Percentiles rank a stretch among this genome's conserved stretches.
phyloP scores from a whole-genome alignment of 495 filamentous ascomycete genomes.

The Podospora sp. region DNA sequence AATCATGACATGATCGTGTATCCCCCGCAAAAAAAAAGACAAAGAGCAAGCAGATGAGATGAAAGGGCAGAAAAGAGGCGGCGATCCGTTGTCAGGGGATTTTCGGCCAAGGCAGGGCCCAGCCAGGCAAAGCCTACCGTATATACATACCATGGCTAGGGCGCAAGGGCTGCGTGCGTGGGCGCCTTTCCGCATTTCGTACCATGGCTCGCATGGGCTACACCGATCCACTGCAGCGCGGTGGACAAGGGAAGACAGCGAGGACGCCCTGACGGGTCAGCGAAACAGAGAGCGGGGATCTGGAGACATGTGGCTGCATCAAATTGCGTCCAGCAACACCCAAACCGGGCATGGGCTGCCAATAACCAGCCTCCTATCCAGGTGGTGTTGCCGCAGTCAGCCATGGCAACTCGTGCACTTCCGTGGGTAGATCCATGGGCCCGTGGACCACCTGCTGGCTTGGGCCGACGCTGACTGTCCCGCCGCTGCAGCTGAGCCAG shows the following conservation, averaged over 20 bases:
- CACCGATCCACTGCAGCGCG: slow-evolving; percentile 5
- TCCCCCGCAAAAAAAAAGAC: slow-evolving; percentile 3
- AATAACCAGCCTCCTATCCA: background rate
- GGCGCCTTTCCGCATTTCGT: background rate
- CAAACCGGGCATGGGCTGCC: background rate
- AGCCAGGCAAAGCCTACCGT: background rate
- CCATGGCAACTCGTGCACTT: too few species aligned
- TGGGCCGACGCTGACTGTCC: background rate
- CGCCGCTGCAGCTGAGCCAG: background rate
- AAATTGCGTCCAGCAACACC: background rate
- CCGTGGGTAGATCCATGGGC: too few species aligned
- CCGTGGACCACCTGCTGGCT: background rate
- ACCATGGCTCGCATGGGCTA: slow-evolving; percentile 2
- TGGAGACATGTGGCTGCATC: slow-evolving; percentile 14
- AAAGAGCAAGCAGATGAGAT: background rate
- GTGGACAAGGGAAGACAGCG: too few species aligned
- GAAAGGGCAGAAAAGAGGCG: slow-evolving; percentile 12
- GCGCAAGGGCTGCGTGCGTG: background rate
- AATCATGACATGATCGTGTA: slow-evolving; percentile 4
- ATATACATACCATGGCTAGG: background rate
- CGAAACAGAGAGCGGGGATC: slow-evolving; percentile 9
- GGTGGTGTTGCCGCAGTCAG: too few species aligned
- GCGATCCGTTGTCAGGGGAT: slow-evolving; percentile 2
- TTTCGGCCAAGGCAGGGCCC: slow-evolving; percentile 1
- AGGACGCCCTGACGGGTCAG: background rate